Evolutionary conservation across 148 eudicot genomes (phyloP).

Genomic region (Chenopodium quinoa): DNA sequence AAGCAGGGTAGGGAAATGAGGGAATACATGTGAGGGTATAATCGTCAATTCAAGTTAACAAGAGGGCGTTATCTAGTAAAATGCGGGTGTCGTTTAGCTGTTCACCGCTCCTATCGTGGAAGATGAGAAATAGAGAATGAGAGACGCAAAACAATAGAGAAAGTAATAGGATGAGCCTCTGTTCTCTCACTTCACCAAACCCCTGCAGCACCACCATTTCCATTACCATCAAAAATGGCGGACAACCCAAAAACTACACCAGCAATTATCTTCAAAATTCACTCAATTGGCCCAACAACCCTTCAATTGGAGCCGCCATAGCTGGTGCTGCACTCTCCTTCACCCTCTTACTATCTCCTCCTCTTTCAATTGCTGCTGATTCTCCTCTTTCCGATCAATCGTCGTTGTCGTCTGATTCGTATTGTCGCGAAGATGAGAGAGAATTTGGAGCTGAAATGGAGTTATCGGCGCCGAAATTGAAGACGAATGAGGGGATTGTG

Average conservation of each 20-base stretch:
- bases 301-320: constrained; percentile 34
- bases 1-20: too few species aligned
- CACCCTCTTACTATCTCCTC: constrained; percentile 35
- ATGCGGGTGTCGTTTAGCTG: too few species aligned
- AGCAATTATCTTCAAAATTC: not conserved
- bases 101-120: not conserved
- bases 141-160: not conserved
- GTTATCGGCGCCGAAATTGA: constrained; percentile 19
- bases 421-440: constrained; percentile 41
- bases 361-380: constrained; percentile 32
- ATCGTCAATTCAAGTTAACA: too few species aligned
- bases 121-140: not conserved
- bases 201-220: constrained; percentile 6
- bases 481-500: constrained; percentile 61
- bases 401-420: constrained; percentile 15
- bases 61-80: too few species aligned
- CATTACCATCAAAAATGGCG: not conserved
- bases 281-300: constrained; percentile 31
- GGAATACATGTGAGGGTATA: too few species aligned
- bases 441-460: constrained; percentile 20
- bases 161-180: constrained; percentile 20
- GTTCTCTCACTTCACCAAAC: constrained; percentile 18
- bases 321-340: constrained; percentile 41
- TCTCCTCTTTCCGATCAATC: constrained; percentile 14
- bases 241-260: not conserved